Percentiles rank a stretch among this genome's conserved stretches.
phyloP scores from a whole-genome alignment of 495 filamentous ascomycete species.

The Rostrohypoxylon terebratum region DNA sequence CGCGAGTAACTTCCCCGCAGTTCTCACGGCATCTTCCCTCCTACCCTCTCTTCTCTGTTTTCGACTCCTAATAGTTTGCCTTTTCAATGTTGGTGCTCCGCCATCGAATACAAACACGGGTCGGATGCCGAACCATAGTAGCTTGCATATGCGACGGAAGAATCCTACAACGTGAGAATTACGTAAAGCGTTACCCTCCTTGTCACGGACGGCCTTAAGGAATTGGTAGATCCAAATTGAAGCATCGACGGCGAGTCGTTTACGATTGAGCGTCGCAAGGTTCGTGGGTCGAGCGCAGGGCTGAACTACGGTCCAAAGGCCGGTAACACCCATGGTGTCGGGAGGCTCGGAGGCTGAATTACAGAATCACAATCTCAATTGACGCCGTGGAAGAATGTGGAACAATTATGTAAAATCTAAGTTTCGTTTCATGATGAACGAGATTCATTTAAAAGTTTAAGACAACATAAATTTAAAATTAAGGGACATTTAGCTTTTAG shows the following conservation, averaged over 20 bases:
- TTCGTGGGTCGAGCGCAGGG: conserved; percentile 92
- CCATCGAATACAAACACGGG: conserved; percentile 99
- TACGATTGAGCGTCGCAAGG: conserved; percentile 93
- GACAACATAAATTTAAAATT: background rate
- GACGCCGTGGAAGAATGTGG: conserved; percentile 9
- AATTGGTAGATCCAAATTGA: conserved; percentile 99
- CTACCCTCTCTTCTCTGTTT: conserved; percentile 87
- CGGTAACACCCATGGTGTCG: conserved; percentile 91
- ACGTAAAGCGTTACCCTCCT: conserved; percentile 95
- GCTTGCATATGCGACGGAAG: conserved; percentile 97
- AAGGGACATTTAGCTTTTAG: background rate
- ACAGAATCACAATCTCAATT: conserved; percentile 20
- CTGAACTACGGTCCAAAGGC: conserved; percentile 94
- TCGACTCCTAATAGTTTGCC: conserved; percentile 84
- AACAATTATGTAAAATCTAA: conserved; percentile 19
- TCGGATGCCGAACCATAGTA: conserved; percentile 94
- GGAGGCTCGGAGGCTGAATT: conserved; percentile 13
- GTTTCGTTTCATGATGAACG: conserved; percentile 11
- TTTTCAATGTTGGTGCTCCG: conserved; percentile 89
- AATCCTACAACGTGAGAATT: conserved; percentile 97
- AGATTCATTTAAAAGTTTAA: background rate
- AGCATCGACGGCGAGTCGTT: conserved; percentile 95
- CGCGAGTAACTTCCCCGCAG: conserved; percentile 89
- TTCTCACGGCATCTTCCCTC: conserved; percentile 90
- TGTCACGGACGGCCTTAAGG: conserved; percentile 96